Conservation (phyloP, 345 rosid species). For the Noccaea caerulescens region DNA sequence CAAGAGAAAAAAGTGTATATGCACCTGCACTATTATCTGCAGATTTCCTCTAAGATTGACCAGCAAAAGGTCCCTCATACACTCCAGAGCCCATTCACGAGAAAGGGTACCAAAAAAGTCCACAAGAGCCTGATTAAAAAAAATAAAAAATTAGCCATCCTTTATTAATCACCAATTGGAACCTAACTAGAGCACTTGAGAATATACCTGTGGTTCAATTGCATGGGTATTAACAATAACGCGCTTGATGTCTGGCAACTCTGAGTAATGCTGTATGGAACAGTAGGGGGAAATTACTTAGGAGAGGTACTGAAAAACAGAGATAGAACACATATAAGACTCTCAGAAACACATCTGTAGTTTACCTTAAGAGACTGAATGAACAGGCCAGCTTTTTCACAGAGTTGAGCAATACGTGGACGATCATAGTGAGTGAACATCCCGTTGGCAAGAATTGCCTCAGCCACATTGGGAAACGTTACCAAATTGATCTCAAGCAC, state of each 20-base stretch:
- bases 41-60: constrained; percentile 96
- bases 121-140: constrained; percentile 72
- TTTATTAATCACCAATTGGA: too few species aligned
- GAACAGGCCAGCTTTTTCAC: constrained; percentile 98
- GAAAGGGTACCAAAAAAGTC: constrained; percentile 99
- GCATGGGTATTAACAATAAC: constrained; percentile 99
- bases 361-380: constrained; percentile 83
- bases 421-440: constrained; percentile 99
- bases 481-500: constrained; percentile 98
- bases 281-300: background rate
- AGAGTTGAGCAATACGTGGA: constrained; percentile 95
- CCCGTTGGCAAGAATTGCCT: constrained; percentile 98
- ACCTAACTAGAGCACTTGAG: background rate
- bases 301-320: background rate
- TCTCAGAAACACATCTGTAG: constrained; percentile 19
- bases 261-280: constrained; percentile 87
- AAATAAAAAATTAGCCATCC: constrained; percentile 20
- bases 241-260: constrained; percentile 98
- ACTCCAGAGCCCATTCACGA: constrained; percentile 99
- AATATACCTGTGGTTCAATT: constrained; percentile 93
- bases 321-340: constrained; percentile 28
- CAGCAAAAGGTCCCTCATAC: constrained; percentile 98
- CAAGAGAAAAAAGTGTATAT: background rate
- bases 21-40: constrained; percentile 97
- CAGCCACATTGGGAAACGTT: constrained; percentile 98